Percentiles rank a stretch among this genome's conserved stretches.
Conservation (phyloP, 148 eudicot species). For the Rhododendron henanense region DNA sequence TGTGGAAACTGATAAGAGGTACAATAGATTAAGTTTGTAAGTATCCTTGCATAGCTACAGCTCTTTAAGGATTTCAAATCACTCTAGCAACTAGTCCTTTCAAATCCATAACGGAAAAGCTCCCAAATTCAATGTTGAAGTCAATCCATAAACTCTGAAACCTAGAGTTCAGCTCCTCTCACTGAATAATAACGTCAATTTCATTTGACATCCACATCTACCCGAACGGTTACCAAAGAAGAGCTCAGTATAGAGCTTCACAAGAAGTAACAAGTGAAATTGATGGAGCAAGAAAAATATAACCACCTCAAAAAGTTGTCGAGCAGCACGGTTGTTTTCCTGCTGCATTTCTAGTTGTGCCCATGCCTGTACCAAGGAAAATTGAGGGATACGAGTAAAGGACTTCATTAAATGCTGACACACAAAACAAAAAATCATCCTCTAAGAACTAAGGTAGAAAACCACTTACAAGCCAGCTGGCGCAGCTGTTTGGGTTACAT, state of each 20-base stretch:
- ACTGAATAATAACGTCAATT: background rate
- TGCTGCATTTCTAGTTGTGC: conserved; percentile 89
- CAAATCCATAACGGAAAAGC: background rate
- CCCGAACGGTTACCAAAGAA: background rate
- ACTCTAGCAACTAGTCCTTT: background rate
- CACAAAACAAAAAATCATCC: background rate
- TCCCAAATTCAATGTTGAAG: background rate
- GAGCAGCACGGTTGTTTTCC: conserved; percentile 67
- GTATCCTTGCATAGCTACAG: background rate
- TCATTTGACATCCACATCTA: background rate
- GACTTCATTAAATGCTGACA: background rate
- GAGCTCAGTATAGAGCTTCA: background rate
- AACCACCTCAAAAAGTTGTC: conserved; percentile 94
- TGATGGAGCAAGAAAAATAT: conserved; percentile 6
- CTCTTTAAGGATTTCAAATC: background rate
- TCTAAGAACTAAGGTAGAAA: background rate
- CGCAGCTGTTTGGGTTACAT: conserved; percentile 90
- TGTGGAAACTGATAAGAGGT: background rate
- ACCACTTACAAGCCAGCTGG: conserved; percentile 95
- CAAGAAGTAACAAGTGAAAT: background rate
- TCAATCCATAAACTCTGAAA: background rate
- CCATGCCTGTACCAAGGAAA: conserved; percentile 64
- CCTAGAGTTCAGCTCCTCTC: background rate
- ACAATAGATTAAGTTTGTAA: background rate
- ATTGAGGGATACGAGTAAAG: background rate